Evolutionary conservation across 208 protist genomes (phyloP).

Genomic region (Herpetomonas tarakana): DNA sequence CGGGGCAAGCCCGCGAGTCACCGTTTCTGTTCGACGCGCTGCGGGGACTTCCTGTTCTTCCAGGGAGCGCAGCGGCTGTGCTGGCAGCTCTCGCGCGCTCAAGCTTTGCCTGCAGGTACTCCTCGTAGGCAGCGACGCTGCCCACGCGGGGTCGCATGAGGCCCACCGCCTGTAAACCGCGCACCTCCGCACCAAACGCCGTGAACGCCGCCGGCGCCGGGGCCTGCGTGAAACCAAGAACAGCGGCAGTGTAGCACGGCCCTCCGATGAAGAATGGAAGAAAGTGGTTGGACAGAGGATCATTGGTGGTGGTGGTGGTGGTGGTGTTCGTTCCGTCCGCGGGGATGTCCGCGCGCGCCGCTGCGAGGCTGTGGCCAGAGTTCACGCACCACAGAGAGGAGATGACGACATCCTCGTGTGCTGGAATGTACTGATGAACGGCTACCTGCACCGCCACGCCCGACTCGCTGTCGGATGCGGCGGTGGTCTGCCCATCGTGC

Average conservation of each 20-base stretch:
- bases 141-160: conserved; percentile 29
- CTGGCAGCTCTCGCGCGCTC: background rate
- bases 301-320: background rate
- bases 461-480: conserved; percentile 11
- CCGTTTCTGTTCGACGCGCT: too few relatives aligned
- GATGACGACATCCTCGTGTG: conserved; percentile 21
- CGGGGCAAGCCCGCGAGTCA: too few relatives aligned
- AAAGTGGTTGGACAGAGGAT: conserved; percentile 12
- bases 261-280: conserved; percentile 30
- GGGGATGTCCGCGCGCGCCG: conserved; percentile 10
- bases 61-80: background rate
- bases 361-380: conserved; percentile 10
- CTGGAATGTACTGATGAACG: conserved; percentile 27
- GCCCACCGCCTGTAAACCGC: conserved; percentile 6
- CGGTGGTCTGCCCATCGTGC: too few relatives aligned
- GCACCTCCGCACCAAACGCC: conserved; percentile 8
- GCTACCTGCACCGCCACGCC: conserved; percentile 32
- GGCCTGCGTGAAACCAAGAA: conserved; percentile 18
- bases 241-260: conserved; percentile 35
- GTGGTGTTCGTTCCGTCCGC: background rate
- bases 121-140: conserved; percentile 28
- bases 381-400: conserved; percentile 40
- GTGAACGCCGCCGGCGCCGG: conserved; percentile 9
- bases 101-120: conserved; percentile 4
- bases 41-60: background rate